phyloP scores from a whole-genome alignment of 129 eudicot genomes.

The Heracleum sosnowskyi region DNA sequence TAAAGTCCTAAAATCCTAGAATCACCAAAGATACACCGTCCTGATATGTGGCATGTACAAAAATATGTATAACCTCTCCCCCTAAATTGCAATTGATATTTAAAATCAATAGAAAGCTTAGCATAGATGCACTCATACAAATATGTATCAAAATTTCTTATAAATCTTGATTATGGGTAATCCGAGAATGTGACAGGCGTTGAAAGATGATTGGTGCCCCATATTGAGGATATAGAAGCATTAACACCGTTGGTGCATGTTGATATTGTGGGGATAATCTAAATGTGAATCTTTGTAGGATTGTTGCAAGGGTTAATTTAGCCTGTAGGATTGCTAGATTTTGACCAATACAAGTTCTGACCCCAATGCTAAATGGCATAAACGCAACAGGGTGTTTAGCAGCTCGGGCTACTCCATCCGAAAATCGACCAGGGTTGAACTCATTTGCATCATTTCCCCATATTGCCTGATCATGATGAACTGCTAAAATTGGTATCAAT shows the following conservation, averaged over 20 bases:
- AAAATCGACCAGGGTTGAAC: constrained; percentile 67
- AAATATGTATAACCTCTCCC: constrained; percentile 2
- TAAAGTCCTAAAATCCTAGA: background rate
- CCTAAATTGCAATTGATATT: background rate
- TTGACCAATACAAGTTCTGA: constrained; percentile 79
- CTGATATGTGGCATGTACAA: constrained; percentile 1
- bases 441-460: constrained; percentile 85
- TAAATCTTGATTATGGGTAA: constrained; percentile 17
- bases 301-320: constrained; percentile 56
- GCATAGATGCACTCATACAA: constrained; percentile 21
- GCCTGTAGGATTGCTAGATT: constrained; percentile 78
- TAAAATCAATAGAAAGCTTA: constrained; percentile 13
- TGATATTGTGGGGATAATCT: constrained; percentile 55
- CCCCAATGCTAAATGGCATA: constrained; percentile 79
- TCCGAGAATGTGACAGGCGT: constrained; percentile 23
- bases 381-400: constrained; percentile 70
- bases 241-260: constrained; percentile 75
- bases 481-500: constrained; percentile 65
- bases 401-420: constrained; percentile 80
- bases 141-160: constrained; percentile 17
- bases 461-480: constrained; percentile 73
- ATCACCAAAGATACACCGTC: background rate
- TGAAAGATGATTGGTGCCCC: constrained; percentile 69
- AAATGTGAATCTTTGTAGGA: constrained; percentile 57
- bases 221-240: constrained; percentile 76